phyloP scores from a whole-genome alignment of 169 alveolate species.

The Amoebophrya sp. region DNA sequence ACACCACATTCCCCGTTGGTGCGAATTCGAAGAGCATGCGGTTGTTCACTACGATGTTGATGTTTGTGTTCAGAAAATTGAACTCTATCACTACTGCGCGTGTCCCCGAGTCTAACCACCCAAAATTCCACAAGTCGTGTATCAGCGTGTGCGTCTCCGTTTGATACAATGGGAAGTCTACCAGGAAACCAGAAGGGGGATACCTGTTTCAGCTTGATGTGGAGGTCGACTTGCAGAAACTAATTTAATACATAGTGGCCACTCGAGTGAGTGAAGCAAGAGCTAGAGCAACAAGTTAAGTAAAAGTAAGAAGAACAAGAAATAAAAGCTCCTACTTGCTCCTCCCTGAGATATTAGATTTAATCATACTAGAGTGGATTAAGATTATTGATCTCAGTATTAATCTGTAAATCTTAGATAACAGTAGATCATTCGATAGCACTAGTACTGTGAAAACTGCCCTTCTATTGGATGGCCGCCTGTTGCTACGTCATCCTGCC shows the following conservation, averaged over 20 bases:
- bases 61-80: not conserved
- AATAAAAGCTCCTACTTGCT: too few species aligned
- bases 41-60: not conserved
- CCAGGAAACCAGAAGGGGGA: not conserved
- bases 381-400: too few species aligned
- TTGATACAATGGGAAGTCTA: not conserved
- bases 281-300: too few species aligned
- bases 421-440: too few species aligned
- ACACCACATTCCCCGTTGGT: not conserved
- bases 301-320: too few species aligned
- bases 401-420: too few species aligned
- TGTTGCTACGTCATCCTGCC: not conserved
- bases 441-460: conserved; percentile 20
- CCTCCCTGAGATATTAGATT: too few species aligned
- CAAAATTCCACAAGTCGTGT: conserved; percentile 11
- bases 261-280: too few species aligned
- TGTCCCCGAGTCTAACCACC: not conserved
- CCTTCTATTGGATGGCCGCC: not conserved
- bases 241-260: too few species aligned
- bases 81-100: conserved; percentile 14
- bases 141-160: conserved; percentile 10
- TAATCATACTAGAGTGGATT: too few species aligned
- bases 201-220: too few species aligned
- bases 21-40: conserved; percentile 25
- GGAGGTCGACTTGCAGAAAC: too few species aligned